phyloP scores from a whole-genome alignment of 2,329 filamentous ascomycete species.

The Epichloe aotearoae region DNA sequence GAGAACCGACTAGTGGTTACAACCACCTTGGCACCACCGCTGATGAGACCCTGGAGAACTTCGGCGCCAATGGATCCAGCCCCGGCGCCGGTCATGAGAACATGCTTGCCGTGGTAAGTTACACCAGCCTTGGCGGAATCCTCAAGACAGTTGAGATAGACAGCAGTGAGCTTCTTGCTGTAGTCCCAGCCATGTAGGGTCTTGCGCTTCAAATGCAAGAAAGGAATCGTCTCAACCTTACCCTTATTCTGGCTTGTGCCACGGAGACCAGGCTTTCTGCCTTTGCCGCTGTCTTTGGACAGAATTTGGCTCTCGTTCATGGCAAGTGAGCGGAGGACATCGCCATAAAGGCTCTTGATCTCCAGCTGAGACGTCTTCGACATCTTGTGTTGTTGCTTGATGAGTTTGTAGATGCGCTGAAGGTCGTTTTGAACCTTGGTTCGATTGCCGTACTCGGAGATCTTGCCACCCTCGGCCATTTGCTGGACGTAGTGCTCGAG shows the following conservation, averaged over 20 bases:
- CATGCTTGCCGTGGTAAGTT: slow-evolving; percentile 88
- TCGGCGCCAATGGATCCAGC: slow-evolving; percentile 96
- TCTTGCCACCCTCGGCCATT: slow-evolving; percentile 97
- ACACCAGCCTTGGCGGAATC: slow-evolving; percentile 77
- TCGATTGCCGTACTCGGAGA: slow-evolving; percentile 95
- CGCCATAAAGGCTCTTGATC: slow-evolving; percentile 89
- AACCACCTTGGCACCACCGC: slow-evolving; percentile 89
- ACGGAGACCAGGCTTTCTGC: slow-evolving; percentile 38
- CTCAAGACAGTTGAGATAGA: slow-evolving; percentile 87
- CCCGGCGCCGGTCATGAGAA: slow-evolving; percentile 95
- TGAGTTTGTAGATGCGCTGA: slow-evolving; percentile 91
- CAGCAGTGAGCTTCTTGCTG: slow-evolving; percentile 92
- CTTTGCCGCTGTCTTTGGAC: slow-evolving; percentile 67
- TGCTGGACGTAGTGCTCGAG: slow-evolving; percentile 96
- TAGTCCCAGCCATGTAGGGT: slow-evolving; percentile 94
- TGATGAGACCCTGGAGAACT: slow-evolving; percentile 89
- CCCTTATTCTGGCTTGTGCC: slow-evolving; percentile 55
- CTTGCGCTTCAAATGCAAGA: slow-evolving; percentile 93
- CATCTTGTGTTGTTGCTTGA: slow-evolving; percentile 95
- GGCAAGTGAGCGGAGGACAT: slow-evolving; percentile 82
- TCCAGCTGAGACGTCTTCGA: slow-evolving; percentile 93
- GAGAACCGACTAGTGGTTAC: slow-evolving; percentile 97
- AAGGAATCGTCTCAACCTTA: slow-evolving; percentile 94
- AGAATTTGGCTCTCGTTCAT: slow-evolving; percentile 99
- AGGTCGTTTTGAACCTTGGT: slow-evolving; percentile 97